Base-by-base conservation (phyloP, 441 rosid genomes). In the Adansonia madagascariensis region DNA sequence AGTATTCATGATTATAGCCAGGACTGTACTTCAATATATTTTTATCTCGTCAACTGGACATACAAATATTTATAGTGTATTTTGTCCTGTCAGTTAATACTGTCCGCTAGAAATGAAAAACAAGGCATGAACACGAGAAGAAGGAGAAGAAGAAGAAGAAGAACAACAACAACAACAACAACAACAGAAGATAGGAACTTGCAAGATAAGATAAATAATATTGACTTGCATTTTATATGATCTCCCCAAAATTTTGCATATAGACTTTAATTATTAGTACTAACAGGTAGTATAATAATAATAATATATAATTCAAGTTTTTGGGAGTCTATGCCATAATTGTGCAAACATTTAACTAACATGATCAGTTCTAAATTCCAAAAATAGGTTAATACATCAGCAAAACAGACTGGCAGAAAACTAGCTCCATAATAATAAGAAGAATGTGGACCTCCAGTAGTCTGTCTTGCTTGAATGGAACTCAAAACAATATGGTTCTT, bases 1-100 rank as follows among this genome's bases (percentile, higher is more conserved):
- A 44, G 64, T 24, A 74, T 67, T 80, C 92, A 86, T 87, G 78
- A 46, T 77, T 78, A 73, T 60, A 70, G 79, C 35, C 9, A 5
- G 70, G 77, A 69, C 62, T 7, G 69, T 85, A 81, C 75, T 70
- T 55, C 79, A 41, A 74, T 72, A 69, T 59, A 57, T 44, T 79
- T 72, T 74, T 57, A 75, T 84, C 41, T 43, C 82, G 27, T 74
- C 31, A 46, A 41, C 35, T 49, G 20, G 49, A 64, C 76, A 62
- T 52, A 24, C 14, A 55, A 63, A 75, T 69, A 31, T 10, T 59
- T 70, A 52, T 17, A 27, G 73, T 59, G 18, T 11, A 44, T 2
- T 72, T 72, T 55, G 43, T 64, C 76, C 86, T 71, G 82, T 35
- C 56, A 80, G 55, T 77, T 63, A 39, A 74, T 14, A 22, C 15